Base-by-base conservation (phyloP, 106 monocot species). In the Xerophyta viscosa region DNA sequence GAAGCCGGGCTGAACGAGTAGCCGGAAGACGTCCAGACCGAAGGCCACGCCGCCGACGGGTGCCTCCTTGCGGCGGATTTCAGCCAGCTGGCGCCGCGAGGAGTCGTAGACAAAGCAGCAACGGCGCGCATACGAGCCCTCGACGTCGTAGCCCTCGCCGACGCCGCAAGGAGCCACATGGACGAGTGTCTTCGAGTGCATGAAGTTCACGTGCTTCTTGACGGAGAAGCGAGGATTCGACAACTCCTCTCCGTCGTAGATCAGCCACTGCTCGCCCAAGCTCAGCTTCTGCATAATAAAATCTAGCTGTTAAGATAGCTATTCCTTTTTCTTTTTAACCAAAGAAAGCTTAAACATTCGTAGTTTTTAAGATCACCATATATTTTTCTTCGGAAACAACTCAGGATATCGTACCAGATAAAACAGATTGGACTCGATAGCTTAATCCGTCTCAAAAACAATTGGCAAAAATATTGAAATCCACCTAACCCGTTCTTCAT, bases 81-180 rank as follows among this genome's bases (percentile, higher is more conserved):
- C 70, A 3, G 82, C 91, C 27, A 91, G 26, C 39, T 24, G 46
- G 14, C 67, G 71, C 37, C 82, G 33, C 19, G 8, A 4, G 42
- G 37, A 64, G 62, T 86, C 79, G 63, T 59, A 71, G 23, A 82
- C 27, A 6, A 18, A 12, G 66, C 82, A 82, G 37, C 64, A 55
- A 20, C 86, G 62, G 27, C 53, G 63, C 42, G 48, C 31, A 68
- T 92, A 92, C 14, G 92, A 92, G 15, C 92, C 92, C 72, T 87
- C 74, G 14, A 92, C 70, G 22, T 68, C 73, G 64, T 70, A 83
- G 6, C 31, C 41, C 22, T 31, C 30, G 25, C 26, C 55, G 19
- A 23, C n/a, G 31, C 42, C 11, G 43, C 65, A 62, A 0, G 49
- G 58, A 0, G 50, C 28, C 48, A 75, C 51, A 25, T 54, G 60